phyloP scores from a whole-genome alignment of 495 filamentous ascomycete species.

The Hapsidospora chrysogenum region DNA sequence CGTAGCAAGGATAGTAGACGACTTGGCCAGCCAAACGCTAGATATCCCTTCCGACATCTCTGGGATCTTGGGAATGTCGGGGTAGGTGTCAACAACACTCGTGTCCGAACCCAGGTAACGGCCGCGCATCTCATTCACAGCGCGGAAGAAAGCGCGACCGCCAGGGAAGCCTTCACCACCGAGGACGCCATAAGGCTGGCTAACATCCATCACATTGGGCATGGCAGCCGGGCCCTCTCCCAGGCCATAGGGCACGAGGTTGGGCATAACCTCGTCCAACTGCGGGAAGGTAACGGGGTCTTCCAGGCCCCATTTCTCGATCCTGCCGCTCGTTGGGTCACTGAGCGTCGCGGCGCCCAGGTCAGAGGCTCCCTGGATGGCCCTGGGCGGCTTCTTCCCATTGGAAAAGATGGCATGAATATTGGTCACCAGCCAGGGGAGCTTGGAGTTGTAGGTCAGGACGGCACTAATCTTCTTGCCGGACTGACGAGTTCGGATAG shows the following conservation, averaged over 20 bases:
- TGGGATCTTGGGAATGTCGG: conserved; percentile 60
- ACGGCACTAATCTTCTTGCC: conserved; percentile 34
- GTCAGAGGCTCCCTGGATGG: conserved; percentile 68
- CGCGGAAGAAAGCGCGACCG: conserved; percentile 60
- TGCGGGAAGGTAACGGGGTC: conserved; percentile 59
- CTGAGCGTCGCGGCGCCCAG: conserved; percentile 55
- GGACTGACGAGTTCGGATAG: conserved; percentile 30
- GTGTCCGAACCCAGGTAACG: conserved; percentile 43
- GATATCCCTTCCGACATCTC: conserved; percentile 44
- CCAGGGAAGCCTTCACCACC: conserved; percentile 74
- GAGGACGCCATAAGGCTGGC: conserved; percentile 66
- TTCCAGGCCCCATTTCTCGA: conserved; percentile 70
- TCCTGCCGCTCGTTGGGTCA: conserved; percentile 57
- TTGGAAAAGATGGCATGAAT: conserved; percentile 54
- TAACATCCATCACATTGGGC: conserved; percentile 79
- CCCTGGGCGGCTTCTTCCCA: conserved; percentile 53
- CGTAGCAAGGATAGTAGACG: conserved; percentile 44
- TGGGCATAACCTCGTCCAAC: conserved; percentile 57
- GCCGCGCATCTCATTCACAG: conserved; percentile 60
- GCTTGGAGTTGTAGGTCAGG: conserved; percentile 68
- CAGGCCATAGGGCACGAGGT: conserved; percentile 58
- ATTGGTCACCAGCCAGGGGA: conserved; percentile 56
- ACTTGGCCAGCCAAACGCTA: conserved; percentile 86
- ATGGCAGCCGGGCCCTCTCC: conserved; percentile 58
- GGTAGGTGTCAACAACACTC: conserved; percentile 25